A percentile compares a stretch with the other conserved stretches of the same genome.
Conservation (phyloP, 345 rosid genomes). For the thale cress (Arabidopsis thaliana) region TAIR10.1 NC_003076.8:22077001-22077500, state of each 20-base stretch:
- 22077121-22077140: slow-evolving; percentile 36
- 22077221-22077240: slow-evolving; percentile 2
- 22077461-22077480: slow-evolving; percentile 92
- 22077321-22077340: slow-evolving; percentile 97
- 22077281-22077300: slow-evolving; percentile 33
- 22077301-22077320: slow-evolving; percentile 58
- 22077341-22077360: slow-evolving; percentile 96
- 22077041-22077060: not conserved
- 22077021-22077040: not conserved
- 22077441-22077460: slow-evolving; percentile 82
- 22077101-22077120: slow-evolving; percentile 40
- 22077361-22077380: slow-evolving; percentile 82
- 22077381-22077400: slow-evolving; percentile 56
- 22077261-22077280: slow-evolving; percentile 41
- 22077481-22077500: slow-evolving; percentile 96
- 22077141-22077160: slow-evolving; percentile 53
- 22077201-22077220: slow-evolving; percentile 27
- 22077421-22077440: slow-evolving; percentile 87
- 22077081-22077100: not conserved
- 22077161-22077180: slow-evolving; percentile 33
- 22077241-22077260: slow-evolving; percentile 26
- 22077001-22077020: not conserved
- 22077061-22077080: not conserved
- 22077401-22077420: slow-evolving; percentile 56
- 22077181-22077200: slow-evolving; percentile 38